A percentile compares a stretch with the other conserved stretches of the same genome.
phyloP scores from a whole-genome alignment of 2,329 filamentous ascomycete genomes.

The Phyllosticta citrichinensis region DNA sequence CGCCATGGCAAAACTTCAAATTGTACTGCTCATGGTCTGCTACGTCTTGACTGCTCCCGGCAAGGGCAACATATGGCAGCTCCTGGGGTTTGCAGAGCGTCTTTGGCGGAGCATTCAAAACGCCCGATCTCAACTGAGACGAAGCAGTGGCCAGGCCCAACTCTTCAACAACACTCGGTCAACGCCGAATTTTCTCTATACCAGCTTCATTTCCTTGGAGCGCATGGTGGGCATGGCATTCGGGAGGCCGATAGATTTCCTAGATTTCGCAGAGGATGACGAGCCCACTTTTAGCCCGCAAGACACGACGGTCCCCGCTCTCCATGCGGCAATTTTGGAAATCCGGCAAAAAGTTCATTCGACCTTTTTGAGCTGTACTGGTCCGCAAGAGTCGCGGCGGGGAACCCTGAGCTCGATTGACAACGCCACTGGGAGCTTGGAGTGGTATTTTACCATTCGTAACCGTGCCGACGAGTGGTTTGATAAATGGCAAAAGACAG shows the following conservation, averaged over 20 bases:
- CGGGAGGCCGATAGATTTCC: constrained; percentile 7
- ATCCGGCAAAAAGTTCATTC: constrained; percentile 2
- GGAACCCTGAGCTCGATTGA: not conserved
- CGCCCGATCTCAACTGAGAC: constrained; percentile 3
- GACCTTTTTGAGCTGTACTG: not conserved
- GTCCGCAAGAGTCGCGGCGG: not conserved
- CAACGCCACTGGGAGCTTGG: not conserved
- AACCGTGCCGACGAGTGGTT: not conserved
- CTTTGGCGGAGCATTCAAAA: constrained; percentile 9
- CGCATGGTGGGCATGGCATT: constrained; percentile 3
- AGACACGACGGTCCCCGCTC: not conserved
- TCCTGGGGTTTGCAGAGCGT: constrained; percentile 6
- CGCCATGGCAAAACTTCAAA: constrained; percentile 8
- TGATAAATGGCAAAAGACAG: not conserved
- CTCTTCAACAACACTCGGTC: not conserved
- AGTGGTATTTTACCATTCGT: constrained; percentile 7
- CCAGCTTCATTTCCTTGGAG: constrained; percentile 6
- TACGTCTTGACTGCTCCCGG: constrained; percentile 2
- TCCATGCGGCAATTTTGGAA: not conserved
- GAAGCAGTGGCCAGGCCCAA: constrained; percentile 3
- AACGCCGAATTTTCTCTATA: constrained; percentile 5
- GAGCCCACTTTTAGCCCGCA: constrained; percentile 1
- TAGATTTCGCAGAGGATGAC: constrained; percentile 6
- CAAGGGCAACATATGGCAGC: constrained; percentile 10
- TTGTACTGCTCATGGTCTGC: constrained; percentile 6